Evolutionary conservation across 148 eudicot genomes (phyloP), one percentile per base, ranked within the genome.

Genomic region (Chenopodium formosanum): DNA sequence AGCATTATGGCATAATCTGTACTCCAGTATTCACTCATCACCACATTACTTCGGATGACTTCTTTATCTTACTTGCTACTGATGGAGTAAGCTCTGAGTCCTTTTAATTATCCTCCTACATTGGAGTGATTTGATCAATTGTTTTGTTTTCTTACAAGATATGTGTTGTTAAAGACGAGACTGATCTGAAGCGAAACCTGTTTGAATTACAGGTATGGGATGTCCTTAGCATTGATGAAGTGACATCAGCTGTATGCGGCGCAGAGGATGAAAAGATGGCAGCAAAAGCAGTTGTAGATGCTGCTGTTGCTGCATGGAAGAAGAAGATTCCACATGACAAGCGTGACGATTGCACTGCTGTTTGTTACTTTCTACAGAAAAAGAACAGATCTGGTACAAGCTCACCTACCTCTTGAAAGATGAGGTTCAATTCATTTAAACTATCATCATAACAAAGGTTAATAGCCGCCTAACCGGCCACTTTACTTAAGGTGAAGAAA

Each of bases 1-100:
- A 92, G 81, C 91, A 93, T 17, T 89, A 89, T 78, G 98, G 97
- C 66, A 83, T 93, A 73, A 92, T 93, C 34, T 91, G 94, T 73
- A 89, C 87, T 17, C 98, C 98, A 2, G 93, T 91, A 44, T 85
- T 95, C 83, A 91, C 85, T 76, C 88, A 90, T 76, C 94, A 83
- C 78, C 88, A 3, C 69, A 86, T 95, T 77, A 86, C 88, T 8
- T 81, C 90, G 10, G 87, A 77, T 16, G 97, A 93, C 79, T 88
- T 89, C 74, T 95, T 93, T 75, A 60, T 95, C 46, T 77, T 95
- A 78, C 89, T 95, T 8, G 98, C 98, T 32, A 82, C 93, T 37
- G 98, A 95, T 83, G 98, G 98, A 92, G 98, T 95, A 93, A 53
- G 85, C 19, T 19, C 46, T 56, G 62, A 67, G 29, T 29, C 1